Evolutionary conservation across 2,329 filamentous ascomycete genomes (phyloP).

Genomic region (Fonsecaea pugnacius): DNA sequence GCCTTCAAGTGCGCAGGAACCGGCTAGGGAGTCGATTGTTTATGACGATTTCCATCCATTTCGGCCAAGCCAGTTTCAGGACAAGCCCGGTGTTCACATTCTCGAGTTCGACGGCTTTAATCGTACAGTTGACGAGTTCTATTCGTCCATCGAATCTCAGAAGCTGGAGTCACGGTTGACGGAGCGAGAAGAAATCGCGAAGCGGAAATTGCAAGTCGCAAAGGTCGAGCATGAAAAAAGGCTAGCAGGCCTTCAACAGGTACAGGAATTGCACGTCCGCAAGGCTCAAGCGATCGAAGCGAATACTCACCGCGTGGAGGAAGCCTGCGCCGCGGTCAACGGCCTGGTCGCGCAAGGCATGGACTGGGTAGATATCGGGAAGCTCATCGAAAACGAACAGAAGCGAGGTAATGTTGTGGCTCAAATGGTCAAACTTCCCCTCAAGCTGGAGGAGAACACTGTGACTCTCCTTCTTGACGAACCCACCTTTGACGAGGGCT

Average conservation of each 20-base stretch:
- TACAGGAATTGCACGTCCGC: conserved; percentile 79
- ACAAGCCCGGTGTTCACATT: conserved; percentile 67
- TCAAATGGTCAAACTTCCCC: conserved; percentile 78
- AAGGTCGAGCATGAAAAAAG: conserved; percentile 81
- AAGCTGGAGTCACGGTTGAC: conserved; percentile 81
- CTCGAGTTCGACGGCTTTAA: conserved; percentile 85
- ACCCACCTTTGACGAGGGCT: conserved; percentile 65
- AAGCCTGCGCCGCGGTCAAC: conserved; percentile 90
- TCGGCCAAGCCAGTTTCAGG: conserved; percentile 75
- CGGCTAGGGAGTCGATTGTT: conserved; percentile 56
- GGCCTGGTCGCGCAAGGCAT: conserved; percentile 90
- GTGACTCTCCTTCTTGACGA: conserved; percentile 80
- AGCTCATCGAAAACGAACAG: conserved; percentile 86
- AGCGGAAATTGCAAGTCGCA: conserved; percentile 82
- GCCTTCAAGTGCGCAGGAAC: conserved; percentile 43
- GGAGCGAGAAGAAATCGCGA: conserved; percentile 80
- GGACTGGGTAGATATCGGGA: conserved; percentile 94
- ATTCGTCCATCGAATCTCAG: conserved; percentile 93
- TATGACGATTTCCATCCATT: conserved; percentile 98
- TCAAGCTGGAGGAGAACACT: conserved; percentile 88
- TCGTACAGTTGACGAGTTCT: conserved; percentile 93
- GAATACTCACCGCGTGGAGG: conserved; percentile 87
- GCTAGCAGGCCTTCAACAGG: conserved; percentile 79
- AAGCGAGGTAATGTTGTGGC: conserved; percentile 81
- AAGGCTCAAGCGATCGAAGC: conserved; percentile 91